Percentiles rank a stretch among this genome's conserved stretches.
phyloP scores from a whole-genome alignment of 202 grass and related monocot species.

The Digitaria exilis region DNA sequence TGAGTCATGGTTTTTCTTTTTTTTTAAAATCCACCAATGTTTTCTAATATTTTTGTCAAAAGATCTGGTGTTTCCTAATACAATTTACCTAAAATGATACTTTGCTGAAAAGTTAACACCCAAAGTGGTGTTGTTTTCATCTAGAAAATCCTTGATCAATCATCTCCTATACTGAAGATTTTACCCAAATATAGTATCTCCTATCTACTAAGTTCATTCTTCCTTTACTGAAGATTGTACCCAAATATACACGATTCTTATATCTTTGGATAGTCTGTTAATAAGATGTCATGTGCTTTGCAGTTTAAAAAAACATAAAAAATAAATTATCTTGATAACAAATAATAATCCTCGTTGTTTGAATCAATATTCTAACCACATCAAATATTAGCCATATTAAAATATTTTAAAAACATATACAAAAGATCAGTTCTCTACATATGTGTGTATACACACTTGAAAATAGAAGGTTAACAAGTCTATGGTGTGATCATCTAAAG shows the following conservation, averaged over 20 bases:
- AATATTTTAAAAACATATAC: not conserved
- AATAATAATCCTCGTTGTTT: not conserved
- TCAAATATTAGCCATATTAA: not conserved
- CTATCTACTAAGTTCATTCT: too few species aligned
- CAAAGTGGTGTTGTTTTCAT: too few species aligned
- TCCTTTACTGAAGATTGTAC: too few species aligned
- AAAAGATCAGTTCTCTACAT: not conserved
- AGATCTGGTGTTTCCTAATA: not conserved
- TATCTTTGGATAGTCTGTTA: too few species aligned
- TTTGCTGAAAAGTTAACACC: slow-evolving; percentile 7
- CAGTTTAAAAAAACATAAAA: too few species aligned
- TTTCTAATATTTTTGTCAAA: not conserved
- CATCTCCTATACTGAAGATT: too few species aligned
- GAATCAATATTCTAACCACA: not conserved
- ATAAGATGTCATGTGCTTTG: too few species aligned
- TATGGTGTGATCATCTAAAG: not conserved
- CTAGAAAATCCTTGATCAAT: too few species aligned
- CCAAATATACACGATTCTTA: too few species aligned
- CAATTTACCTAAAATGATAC: slow-evolving; percentile 6
- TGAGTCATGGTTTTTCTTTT: slow-evolving; percentile 11
- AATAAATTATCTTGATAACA: too few species aligned
- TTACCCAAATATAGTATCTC: too few species aligned
- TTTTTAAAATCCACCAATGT: not conserved
- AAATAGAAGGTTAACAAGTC: not conserved
- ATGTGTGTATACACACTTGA: too few species aligned